Conservation (phyloP, 768 basidiomycete genomes). For the Leccinum incarnatum region DNA sequence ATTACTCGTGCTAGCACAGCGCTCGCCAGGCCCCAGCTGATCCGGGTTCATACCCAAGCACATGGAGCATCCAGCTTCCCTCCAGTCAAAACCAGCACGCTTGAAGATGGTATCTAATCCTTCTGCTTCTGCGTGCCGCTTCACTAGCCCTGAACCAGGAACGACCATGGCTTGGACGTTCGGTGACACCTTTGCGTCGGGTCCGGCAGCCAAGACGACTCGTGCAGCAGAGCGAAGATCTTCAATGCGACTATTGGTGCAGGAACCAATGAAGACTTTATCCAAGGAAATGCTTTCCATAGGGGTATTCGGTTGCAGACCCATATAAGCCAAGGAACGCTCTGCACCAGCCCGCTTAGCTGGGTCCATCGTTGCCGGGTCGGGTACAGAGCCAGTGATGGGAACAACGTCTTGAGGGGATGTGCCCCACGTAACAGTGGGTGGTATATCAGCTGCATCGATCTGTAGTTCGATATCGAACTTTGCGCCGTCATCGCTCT, state of each 20-base stretch:
- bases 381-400: slow-evolving; percentile 79
- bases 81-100: slow-evolving; percentile 92
- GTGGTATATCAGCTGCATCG: slow-evolving; percentile 79
- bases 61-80: slow-evolving; percentile 95
- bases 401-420: slow-evolving; percentile 86
- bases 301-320: slow-evolving; percentile 68
- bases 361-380: slow-evolving; percentile 67
- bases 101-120: slow-evolving; percentile 84
- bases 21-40: slow-evolving; percentile 75
- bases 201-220: slow-evolving; percentile 71
- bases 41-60: slow-evolving; percentile 96
- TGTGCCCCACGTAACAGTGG: slow-evolving; percentile 92
- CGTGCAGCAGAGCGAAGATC: slow-evolving; percentile 82
- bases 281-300: slow-evolving; percentile 81
- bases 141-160: slow-evolving; percentile 87
- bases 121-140: slow-evolving; percentile 87
- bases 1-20: slow-evolving; percentile 91
- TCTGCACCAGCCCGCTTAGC: slow-evolving; percentile 66
- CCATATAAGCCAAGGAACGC: slow-evolving; percentile 85
- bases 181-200: slow-evolving; percentile 69
- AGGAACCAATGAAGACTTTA: slow-evolving; percentile 93
- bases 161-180: slow-evolving; percentile 87
- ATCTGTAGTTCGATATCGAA: slow-evolving; percentile 84
- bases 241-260: slow-evolving; percentile 93
- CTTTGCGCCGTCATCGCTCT: slow-evolving; percentile 76